A percentile compares a stretch with the other conserved stretches of the same genome.
phyloP scores from a whole-genome alignment of 2,329 filamentous ascomycete species.

The Fusarium virguliforme region DNA sequence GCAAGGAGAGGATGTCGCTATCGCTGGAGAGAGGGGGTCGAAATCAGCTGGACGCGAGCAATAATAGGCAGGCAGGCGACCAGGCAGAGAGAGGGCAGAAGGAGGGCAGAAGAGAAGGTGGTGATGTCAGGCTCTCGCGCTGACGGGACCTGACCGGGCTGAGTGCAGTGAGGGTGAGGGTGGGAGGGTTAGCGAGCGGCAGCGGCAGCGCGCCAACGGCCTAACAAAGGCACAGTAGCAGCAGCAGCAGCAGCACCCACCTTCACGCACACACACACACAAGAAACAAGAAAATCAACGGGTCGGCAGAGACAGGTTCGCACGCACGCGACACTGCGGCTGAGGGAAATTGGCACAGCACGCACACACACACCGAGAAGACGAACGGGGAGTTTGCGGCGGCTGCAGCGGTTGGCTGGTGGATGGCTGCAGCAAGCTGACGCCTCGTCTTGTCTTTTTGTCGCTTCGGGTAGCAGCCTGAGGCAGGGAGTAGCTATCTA shows the following conservation, averaged over 20 bases:
- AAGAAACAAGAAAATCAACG: slow-evolving; percentile 19
- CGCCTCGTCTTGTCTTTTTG: not conserved
- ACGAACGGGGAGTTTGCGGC: slow-evolving; percentile 17
- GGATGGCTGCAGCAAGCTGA: slow-evolving; percentile 18
- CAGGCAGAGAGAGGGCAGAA: slow-evolving; percentile 4
- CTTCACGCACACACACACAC: slow-evolving; percentile 11
- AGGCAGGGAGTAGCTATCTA: not conserved
- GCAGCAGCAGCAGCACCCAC: slow-evolving; percentile 23
- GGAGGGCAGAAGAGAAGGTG: slow-evolving; percentile 13
- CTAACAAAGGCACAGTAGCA: not conserved
- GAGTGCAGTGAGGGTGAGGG: slow-evolving; percentile 18
- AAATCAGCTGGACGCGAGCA: slow-evolving; percentile 18
- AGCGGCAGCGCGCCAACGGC: slow-evolving; percentile 34
- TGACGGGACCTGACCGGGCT: slow-evolving; percentile 12
- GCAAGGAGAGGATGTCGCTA: slow-evolving; percentile 32
- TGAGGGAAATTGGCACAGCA: slow-evolving; percentile 28
- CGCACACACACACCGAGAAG: not conserved
- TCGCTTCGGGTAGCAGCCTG: slow-evolving; percentile 3
- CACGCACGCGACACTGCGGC: slow-evolving; percentile 38
- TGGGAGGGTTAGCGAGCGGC: slow-evolving; percentile 42
- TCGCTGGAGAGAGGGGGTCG: slow-evolving; percentile 12
- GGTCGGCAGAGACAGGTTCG: slow-evolving; percentile 14
- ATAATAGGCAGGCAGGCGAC: slow-evolving; percentile 5
- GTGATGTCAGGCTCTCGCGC: slow-evolving; percentile 42
- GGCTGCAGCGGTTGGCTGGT: slow-evolving; percentile 37